Conservation (phyloP, 768 basidiomycete species). For the Hydnomerulius pinastri region DNA sequence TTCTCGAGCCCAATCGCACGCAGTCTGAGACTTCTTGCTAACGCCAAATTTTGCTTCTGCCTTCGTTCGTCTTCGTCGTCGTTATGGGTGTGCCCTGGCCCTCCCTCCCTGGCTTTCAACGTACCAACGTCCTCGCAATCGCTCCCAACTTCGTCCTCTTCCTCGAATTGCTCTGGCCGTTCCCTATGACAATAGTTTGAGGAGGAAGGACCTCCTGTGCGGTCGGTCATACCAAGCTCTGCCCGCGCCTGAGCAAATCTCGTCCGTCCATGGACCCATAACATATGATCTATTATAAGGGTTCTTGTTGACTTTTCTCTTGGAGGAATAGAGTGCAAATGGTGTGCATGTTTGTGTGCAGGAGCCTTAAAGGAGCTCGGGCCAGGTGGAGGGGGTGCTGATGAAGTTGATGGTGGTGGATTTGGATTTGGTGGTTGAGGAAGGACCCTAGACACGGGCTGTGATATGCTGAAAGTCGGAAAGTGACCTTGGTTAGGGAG, state of each 20-base stretch:
- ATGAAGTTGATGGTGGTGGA: conserved; percentile 14
- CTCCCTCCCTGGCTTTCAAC: conserved; percentile 51
- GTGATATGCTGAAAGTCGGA: conserved; percentile 15
- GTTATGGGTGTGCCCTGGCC: conserved; percentile 47
- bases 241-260: conserved; percentile 83
- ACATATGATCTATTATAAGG: conserved; percentile 83
- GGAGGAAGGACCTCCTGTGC: conserved; percentile 66
- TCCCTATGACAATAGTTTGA: conserved; percentile 62
- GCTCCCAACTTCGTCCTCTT: conserved; percentile 65
- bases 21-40: conserved; percentile 65
- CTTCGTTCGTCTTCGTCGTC: conserved; percentile 62
- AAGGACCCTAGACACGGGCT: conserved; percentile 4
- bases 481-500: conserved; percentile 21
- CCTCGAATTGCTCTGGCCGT: conserved; percentile 75
- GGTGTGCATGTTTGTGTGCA: conserved; percentile 87
- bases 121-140: conserved; percentile 59
- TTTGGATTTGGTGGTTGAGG: conserved; percentile 13
- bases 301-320: conserved; percentile 88
- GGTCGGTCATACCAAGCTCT: conserved; percentile 85
- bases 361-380: conserved; percentile 57
- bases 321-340: conserved; percentile 83
- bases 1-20: conserved; percentile 84
- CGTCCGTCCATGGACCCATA: conserved; percentile 82
- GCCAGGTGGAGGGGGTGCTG: conserved; percentile 7
- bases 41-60: conserved; percentile 57